These are phyloP conservation scores for Medicago lupulina DNA, from an alignment of 306 rosid species.

Conservation along the genomic window DNA sequence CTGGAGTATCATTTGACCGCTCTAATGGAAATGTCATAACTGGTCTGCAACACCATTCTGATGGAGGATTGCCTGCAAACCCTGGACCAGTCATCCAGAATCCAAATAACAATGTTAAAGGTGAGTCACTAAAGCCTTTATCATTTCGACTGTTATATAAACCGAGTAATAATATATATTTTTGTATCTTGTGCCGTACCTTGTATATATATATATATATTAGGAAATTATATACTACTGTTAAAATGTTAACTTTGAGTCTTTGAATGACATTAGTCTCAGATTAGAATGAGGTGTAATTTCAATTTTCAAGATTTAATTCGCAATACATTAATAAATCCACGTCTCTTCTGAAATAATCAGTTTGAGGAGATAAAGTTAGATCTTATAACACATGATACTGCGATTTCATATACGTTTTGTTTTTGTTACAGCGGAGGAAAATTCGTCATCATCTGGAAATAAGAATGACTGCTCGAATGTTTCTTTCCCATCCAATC, in stretches of 20 bases:
- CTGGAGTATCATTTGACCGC: background rate
- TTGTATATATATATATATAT: background rate
- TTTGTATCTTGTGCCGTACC: background rate
- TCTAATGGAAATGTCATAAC: too few relatives aligned
- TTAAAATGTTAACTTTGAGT: background rate
- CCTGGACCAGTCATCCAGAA: conserved; percentile 15
- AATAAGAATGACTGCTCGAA: conserved; percentile 13
- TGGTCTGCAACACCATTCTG: conserved; percentile 42
- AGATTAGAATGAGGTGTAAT: background rate
- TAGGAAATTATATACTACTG: background rate
- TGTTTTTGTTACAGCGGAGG: conserved; percentile 35
- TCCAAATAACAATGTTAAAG: conserved; percentile 32
- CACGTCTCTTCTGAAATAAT: background rate
- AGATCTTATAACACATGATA: conserved; percentile 10
- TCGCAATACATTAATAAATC: conserved; percentile 10
- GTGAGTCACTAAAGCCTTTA: conserved; percentile 41
- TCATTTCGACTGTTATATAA: conserved; percentile 6
- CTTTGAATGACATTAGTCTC: background rate
- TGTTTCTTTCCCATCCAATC: conserved; percentile 23
- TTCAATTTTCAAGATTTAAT: background rate
- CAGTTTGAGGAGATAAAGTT: conserved; percentile 12
- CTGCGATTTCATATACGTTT: conserved; percentile 33
- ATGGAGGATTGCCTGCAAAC: conserved; percentile 22
- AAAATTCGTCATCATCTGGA: conserved; percentile 33
- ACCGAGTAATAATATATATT: background rate